Conservation (phyloP, 257 asterid species). For the Solanum phureja region DNA sequence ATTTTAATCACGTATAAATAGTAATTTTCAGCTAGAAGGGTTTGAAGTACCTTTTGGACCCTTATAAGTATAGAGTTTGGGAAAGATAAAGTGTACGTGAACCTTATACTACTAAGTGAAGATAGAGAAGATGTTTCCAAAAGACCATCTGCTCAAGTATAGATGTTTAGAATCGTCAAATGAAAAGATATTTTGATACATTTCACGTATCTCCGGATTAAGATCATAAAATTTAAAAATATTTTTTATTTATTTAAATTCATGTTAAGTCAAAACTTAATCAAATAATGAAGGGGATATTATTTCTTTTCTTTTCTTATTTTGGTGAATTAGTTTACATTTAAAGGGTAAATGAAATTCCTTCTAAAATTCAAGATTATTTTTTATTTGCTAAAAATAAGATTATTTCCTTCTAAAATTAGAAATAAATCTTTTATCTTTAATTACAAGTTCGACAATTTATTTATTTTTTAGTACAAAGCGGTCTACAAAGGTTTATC, state of each 20-base stretch:
- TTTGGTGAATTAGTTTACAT: neutral
- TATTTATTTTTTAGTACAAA: neutral
- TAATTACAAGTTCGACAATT: neutral
- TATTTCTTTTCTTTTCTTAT: neutral
- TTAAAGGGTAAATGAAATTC: neutral
- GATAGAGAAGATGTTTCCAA: neutral
- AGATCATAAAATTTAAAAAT: neutral
- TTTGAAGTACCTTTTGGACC: neutral
- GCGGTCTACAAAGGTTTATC: neutral
- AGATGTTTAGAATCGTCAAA: no score
- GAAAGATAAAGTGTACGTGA: fast-evolving
- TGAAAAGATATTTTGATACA: neutral
- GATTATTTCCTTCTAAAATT: neutral
- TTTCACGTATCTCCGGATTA: neutral
- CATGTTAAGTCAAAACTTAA: neutral
- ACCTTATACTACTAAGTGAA: no score
- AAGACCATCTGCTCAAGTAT: no score
- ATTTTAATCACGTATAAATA: no score
- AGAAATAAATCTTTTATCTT: neutral
- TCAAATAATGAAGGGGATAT: neutral
- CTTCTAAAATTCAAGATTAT: neutral
- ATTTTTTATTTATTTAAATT: neutral
- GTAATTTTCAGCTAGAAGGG: no score
- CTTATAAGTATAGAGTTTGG: neutral
- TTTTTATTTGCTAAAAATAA: neutral